Evolutionary conservation across 2,329 filamentous ascomycete genomes (phyloP).

Genomic region (Neobulgaria alba): DNA sequence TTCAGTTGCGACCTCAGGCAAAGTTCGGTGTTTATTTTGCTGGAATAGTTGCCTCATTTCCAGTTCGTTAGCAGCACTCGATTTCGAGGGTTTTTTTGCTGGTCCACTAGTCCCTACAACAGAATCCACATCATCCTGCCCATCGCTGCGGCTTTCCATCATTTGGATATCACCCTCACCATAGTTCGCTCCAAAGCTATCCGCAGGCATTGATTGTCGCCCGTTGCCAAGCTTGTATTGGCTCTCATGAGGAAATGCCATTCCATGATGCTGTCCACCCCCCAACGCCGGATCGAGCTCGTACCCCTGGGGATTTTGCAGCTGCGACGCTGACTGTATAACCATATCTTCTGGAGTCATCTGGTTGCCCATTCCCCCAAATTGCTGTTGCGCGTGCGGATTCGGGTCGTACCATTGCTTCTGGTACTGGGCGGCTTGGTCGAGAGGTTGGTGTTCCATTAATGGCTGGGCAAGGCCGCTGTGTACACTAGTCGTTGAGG

Average conservation of each 20-base stretch:
- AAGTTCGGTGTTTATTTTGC: constrained; percentile 56
- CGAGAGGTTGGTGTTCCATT: constrained; percentile 24
- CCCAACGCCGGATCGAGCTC: constrained; percentile 43
- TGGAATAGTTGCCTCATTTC: constrained; percentile 69
- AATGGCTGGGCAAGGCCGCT: constrained; percentile 25
- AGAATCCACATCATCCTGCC: constrained; percentile 48
- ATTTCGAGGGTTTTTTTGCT: constrained; percentile 50
- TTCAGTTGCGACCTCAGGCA: constrained; percentile 67
- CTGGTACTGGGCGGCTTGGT: constrained; percentile 20
- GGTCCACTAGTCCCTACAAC: constrained; percentile 37
- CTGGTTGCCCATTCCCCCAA: constrained; percentile 23
- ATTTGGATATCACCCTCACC: constrained; percentile 51
- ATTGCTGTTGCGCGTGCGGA: constrained; percentile 24
- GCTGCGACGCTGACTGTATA: constrained; percentile 47
- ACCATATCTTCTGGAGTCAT: constrained; percentile 53
- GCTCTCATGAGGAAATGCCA: constrained; percentile 36
- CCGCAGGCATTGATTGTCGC: constrained; percentile 45
- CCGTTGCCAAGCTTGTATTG: constrained; percentile 29
- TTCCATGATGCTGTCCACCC: constrained; percentile 35
- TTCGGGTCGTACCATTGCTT: constrained; percentile 29
- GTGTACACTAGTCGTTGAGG: constrained; percentile 40
- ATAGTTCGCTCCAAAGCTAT: constrained; percentile 47
- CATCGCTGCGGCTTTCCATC: constrained; percentile 45
- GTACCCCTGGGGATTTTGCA: constrained; percentile 42
- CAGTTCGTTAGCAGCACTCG: constrained; percentile 71